Evolutionary conservation across 1,284 basidiomycete genomes (phyloP).

Genomic region (Paramarasmius palmivorus): DNA sequence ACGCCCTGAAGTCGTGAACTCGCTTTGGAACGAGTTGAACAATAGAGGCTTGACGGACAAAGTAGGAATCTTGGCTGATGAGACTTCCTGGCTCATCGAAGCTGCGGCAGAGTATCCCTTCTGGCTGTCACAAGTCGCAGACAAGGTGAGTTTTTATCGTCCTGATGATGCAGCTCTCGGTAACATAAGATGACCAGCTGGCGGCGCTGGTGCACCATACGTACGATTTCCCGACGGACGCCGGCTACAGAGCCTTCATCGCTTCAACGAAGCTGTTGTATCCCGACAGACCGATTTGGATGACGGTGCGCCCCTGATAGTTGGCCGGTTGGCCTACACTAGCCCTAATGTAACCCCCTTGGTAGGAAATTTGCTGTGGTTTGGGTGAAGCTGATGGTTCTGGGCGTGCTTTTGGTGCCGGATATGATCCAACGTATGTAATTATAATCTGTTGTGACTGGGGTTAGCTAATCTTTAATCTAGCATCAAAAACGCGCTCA

Average conservation of each 20-base stretch:
- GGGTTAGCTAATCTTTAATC: not conserved
- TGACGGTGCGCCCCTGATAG: constrained; percentile 29
- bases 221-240: constrained; percentile 38
- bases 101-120: constrained; percentile 30
- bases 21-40: constrained; percentile 30
- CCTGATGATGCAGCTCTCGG: not conserved
- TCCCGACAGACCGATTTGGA: constrained; percentile 34
- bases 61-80: constrained; percentile 38
- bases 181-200: constrained; percentile 21
- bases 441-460: not conserved
- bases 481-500: constrained; percentile 37
- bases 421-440: constrained; percentile 37
- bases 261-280: constrained; percentile 22
- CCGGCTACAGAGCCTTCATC: constrained; percentile 29
- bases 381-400: constrained; percentile 32
- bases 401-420: constrained; percentile 31
- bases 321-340: not conserved
- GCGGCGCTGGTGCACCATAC: constrained; percentile 37
- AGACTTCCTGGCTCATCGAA: constrained; percentile 29
- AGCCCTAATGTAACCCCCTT: not conserved
- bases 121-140: constrained; percentile 34
- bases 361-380: constrained; percentile 37
- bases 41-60: constrained; percentile 26
- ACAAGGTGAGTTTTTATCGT: constrained; percentile 23
- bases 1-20: constrained; percentile 36